Evolutionary conservation across 1,284 basidiomycete genomes (phyloP).

Genomic region (Ceraceosorus bombacis): DNA sequence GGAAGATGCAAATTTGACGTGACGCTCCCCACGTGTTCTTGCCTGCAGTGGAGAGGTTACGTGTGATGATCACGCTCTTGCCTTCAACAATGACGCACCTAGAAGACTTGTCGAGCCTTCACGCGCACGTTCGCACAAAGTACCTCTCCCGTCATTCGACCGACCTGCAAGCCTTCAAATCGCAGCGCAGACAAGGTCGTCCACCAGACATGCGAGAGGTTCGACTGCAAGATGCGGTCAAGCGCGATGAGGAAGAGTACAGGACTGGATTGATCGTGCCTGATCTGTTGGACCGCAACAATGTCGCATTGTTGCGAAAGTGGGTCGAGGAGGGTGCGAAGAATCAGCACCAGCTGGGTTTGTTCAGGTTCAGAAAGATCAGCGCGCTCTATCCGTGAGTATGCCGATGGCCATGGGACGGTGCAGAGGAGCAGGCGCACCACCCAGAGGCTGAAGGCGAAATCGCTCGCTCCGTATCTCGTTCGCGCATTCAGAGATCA

Average conservation of each 20-base stretch:
- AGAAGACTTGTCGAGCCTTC: constrained; percentile 34
- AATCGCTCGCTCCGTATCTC: no score
- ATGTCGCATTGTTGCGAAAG: constrained; percentile 37
- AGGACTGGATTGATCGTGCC: constrained; percentile 39
- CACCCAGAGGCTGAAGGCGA: no score
- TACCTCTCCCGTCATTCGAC: constrained; percentile 38
- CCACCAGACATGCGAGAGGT: constrained; percentile 32
- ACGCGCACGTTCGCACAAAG: constrained; percentile 29
- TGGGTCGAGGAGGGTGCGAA: constrained; percentile 28
- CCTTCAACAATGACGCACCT: constrained; percentile 30
- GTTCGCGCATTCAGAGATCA: no score
- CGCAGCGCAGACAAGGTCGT: constrained; percentile 33
- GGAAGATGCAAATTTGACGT: constrained; percentile 1
- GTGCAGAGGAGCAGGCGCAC: no score
- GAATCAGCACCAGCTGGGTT: constrained; percentile 36
- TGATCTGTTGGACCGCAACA: constrained; percentile 33
- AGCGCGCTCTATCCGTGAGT: constrained; percentile 31
- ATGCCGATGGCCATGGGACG: no score
- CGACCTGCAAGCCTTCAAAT: constrained; percentile 25
- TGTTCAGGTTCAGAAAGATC: constrained; percentile 43
- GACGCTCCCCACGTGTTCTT: constrained; percentile 13
- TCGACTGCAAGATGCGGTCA: constrained; percentile 31
- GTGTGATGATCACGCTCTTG: constrained; percentile 40
- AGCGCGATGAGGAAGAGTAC: constrained; percentile 36
- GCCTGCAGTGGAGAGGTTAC: constrained; percentile 33